Percentiles rank a stretch among this genome's conserved stretches.
phyloP scores from a whole-genome alignment of 768 basidiomycete species.

The Russula sp. region DNA sequence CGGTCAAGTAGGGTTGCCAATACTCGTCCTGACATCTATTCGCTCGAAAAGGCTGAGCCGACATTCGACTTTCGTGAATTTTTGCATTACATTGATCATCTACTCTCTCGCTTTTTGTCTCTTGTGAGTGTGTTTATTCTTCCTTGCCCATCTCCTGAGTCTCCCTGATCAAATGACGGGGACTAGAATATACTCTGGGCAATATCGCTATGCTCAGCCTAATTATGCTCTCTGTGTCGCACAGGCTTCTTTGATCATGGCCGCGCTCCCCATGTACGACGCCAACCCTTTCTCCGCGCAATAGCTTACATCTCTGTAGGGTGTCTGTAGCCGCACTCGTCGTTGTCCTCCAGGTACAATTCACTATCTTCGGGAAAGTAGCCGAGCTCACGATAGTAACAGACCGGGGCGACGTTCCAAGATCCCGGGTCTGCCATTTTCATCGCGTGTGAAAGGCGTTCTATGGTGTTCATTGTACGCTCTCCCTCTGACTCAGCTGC shows the following conservation, averaged over 20 bases:
- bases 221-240: constrained; percentile 36
- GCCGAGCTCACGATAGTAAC: background rate
- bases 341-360: constrained; percentile 35
- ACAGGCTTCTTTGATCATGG: constrained; percentile 48
- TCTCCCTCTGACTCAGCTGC: background rate
- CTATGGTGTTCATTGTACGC: constrained; percentile 24
- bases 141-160: too few species aligned
- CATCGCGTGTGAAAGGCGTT: constrained; percentile 26
- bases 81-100: constrained; percentile 49
- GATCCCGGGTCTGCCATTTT: constrained; percentile 20
- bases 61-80: constrained; percentile 48
- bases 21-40: constrained; percentile 40
- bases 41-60: constrained; percentile 37
- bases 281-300: background rate
- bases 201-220: constrained; percentile 23
- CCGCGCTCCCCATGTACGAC: constrained; percentile 45
- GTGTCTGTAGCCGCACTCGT: constrained; percentile 35
- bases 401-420: constrained; percentile 35
- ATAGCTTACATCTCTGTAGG: constrained; percentile 27
- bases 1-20: constrained; percentile 45
- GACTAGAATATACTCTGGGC: constrained; percentile 31
- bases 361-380: background rate
- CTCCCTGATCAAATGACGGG: background rate
- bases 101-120: constrained; percentile 47
- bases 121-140: constrained; percentile 34